Conservation (phyloP, 2,329 filamentous ascomycete species). For the Claviceps sorghi region DNA sequence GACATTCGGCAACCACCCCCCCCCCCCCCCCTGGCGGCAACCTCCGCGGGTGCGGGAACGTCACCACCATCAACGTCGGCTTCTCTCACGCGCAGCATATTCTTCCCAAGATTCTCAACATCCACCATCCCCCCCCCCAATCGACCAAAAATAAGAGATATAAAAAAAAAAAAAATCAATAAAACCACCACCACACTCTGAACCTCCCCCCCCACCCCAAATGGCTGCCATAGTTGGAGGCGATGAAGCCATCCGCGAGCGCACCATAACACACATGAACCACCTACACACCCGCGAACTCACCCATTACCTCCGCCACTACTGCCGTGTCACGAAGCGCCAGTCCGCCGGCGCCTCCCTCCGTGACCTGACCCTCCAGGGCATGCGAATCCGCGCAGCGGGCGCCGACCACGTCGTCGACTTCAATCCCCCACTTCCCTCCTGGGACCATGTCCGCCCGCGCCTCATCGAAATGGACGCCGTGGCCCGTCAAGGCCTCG, state of each 20-base stretch:
- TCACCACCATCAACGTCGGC: no score
- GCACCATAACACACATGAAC: conserved; percentile 71
- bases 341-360: conserved; percentile 37
- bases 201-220: not conserved
- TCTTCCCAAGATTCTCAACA: no score
- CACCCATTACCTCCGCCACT: conserved; percentile 62
- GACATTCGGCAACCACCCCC: no score
- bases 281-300: conserved; percentile 63
- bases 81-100: no score
- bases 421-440: conserved; percentile 56
- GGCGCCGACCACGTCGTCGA: conserved; percentile 37
- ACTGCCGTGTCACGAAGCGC: conserved; percentile 40
- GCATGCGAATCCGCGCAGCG: conserved; percentile 45
- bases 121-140: no score
- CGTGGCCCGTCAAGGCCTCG: conserved; percentile 41
- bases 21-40: no score
- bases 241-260: conserved; percentile 17
- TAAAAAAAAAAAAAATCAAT: no score
- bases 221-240: conserved; percentile 10
- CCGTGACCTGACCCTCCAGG: conserved; percentile 47
- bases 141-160: no score
- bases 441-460: conserved; percentile 51
- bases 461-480: conserved; percentile 59
- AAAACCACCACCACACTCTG: no score
- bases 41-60: no score